Conservation (phyloP, 805 yeast genomes). For the Starmerella roubikii region DNA sequence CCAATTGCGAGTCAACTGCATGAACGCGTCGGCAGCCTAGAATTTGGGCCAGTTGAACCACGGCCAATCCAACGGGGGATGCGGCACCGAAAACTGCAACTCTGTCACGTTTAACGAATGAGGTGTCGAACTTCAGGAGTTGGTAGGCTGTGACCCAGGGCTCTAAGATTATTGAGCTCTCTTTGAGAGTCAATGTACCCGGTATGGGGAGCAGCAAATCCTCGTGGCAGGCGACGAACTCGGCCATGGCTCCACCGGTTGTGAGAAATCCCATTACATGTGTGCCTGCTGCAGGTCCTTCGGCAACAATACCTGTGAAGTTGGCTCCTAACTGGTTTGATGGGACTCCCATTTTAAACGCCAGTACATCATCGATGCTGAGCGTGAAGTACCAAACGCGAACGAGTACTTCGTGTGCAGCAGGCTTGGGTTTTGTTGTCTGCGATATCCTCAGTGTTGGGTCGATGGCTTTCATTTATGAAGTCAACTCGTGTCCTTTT, state of each 20-base stretch:
- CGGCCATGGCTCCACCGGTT: slow-evolving; percentile 29
- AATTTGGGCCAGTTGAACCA: slow-evolving; percentile 28
- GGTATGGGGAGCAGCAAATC: slow-evolving; percentile 22
- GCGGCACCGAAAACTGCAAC: slow-evolving; percentile 28
- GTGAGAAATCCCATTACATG: slow-evolving; percentile 27
- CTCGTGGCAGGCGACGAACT: slow-evolving; percentile 24
- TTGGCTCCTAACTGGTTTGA: slow-evolving; percentile 26
- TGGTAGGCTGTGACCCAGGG: slow-evolving; percentile 30
- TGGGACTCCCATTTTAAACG: background rate
- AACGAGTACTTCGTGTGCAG: slow-evolving; percentile 16
- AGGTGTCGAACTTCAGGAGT: slow-evolving; percentile 23
- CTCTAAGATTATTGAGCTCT: slow-evolving; percentile 27
- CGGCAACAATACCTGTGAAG: slow-evolving; percentile 26
- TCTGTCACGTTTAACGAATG: slow-evolving; percentile 21
- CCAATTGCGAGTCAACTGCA: slow-evolving; percentile 14
- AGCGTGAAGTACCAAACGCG: slow-evolving; percentile 26
- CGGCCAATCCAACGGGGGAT: slow-evolving; percentile 26
- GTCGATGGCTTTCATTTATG: slow-evolving; percentile 25
- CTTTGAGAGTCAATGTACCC: slow-evolving; percentile 15
- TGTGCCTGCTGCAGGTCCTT: slow-evolving; percentile 23
- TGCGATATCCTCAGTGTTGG: slow-evolving; percentile 8
- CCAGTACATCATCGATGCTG: slow-evolving; percentile 25
- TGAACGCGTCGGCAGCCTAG: slow-evolving; percentile 27
- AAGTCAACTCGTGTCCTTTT: too few species aligned
- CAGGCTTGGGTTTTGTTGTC: background rate